Conservation (phyloP, 2,329 filamentous ascomycete species). For the Fusarium sp. region DNA sequence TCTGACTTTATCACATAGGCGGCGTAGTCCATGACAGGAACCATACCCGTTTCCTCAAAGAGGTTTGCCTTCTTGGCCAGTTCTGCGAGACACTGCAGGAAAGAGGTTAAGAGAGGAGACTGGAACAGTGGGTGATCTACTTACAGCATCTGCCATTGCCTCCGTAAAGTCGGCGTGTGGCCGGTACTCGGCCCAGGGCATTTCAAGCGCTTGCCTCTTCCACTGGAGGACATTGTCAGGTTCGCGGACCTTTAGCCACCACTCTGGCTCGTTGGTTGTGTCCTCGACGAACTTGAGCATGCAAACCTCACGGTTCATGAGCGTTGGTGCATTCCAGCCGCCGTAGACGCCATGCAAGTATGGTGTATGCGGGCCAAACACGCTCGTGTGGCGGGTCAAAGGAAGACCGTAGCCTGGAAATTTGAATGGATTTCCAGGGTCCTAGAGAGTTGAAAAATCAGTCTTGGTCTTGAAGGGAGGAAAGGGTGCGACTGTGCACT, state of each 20-base stretch:
- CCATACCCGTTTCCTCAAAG: not conserved
- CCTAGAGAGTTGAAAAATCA: not conserved
- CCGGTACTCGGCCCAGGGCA: not conserved
- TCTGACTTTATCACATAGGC: conserved; percentile 10
- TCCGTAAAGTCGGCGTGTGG: not conserved
- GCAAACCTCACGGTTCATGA: conserved; percentile 39
- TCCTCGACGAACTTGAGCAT: conserved; percentile 48
- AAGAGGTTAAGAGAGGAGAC: not conserved
- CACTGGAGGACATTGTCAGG: not conserved
- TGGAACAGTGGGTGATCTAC: not conserved
- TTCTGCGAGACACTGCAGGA: not conserved
- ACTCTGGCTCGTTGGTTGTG: conserved; percentile 46
- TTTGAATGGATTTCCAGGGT: not conserved
- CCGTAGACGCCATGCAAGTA: not conserved
- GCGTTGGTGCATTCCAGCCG: not conserved
- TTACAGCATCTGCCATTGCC: not conserved
- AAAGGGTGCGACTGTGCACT: not conserved
- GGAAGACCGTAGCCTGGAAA: not conserved
- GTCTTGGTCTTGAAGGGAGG: not conserved
- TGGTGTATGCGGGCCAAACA: not conserved
- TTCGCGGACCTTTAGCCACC: conserved; percentile 43
- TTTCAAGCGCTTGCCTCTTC: not conserved
- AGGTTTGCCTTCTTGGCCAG: not conserved
- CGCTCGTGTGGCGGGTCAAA: not conserved
- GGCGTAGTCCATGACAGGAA: not conserved